phyloP scores from a whole-genome alignment of 495 filamentous ascomycete genomes.

The Chaetomium cochliodes region DNA sequence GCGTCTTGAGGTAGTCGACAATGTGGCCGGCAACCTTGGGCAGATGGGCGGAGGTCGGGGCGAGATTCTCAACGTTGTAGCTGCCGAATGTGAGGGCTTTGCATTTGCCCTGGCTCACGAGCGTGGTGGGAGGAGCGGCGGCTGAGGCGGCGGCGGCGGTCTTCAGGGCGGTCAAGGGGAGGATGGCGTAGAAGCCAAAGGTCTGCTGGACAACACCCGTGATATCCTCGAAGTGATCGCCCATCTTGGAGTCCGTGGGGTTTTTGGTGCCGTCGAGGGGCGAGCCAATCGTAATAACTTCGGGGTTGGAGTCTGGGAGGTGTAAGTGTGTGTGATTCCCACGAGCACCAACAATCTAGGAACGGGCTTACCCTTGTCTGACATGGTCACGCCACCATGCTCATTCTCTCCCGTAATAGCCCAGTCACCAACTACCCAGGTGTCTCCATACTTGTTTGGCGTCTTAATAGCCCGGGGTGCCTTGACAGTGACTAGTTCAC shows the following conservation, averaged over 20 bases:
- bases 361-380: slow-evolving; percentile 35
- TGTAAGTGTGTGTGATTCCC: not conserved
- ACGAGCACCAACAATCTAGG: not conserved
- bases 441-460: slow-evolving; percentile 59
- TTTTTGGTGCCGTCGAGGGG: slow-evolving; percentile 61
- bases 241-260: slow-evolving; percentile 52
- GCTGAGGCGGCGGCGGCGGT: slow-evolving; percentile 34
- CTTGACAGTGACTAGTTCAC: slow-evolving; percentile 56
- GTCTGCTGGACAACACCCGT: slow-evolving; percentile 57
- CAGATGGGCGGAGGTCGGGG: slow-evolving; percentile 47
- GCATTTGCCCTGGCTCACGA: slow-evolving; percentile 49
- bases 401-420: slow-evolving; percentile 51
- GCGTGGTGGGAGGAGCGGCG: slow-evolving; percentile 42
- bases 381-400: slow-evolving; percentile 57
- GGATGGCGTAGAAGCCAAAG: slow-evolving; percentile 60
- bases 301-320: slow-evolving; percentile 58
- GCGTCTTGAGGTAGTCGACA: slow-evolving; percentile 51
- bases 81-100: slow-evolving; percentile 52
- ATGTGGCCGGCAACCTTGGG: slow-evolving; percentile 54
- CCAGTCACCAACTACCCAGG: slow-evolving; percentile 61
- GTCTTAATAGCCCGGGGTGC: slow-evolving; percentile 48
- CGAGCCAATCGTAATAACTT: slow-evolving; percentile 57
- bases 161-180: slow-evolving; percentile 54
- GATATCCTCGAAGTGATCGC: slow-evolving; percentile 56
- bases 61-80: slow-evolving; percentile 64